Conservation (phyloP, 768 basidiomycete species). For the Chalciporus sphaerocephalus region DNA sequence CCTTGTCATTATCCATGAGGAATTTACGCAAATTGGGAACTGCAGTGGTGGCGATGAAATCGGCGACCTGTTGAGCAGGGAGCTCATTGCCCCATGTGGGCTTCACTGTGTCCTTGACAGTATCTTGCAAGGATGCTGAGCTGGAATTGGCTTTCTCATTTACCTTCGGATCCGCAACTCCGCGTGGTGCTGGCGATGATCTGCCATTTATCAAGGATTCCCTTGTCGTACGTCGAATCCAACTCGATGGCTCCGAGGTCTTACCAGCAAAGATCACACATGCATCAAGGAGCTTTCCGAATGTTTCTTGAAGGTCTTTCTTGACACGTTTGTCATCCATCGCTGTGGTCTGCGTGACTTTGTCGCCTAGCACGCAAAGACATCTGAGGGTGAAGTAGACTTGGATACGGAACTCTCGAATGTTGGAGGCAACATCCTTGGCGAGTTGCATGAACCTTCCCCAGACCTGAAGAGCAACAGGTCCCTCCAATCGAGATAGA, state of each 20-base stretch:
- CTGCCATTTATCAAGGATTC: constrained; percentile 66
- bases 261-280: constrained; percentile 71
- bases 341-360: constrained; percentile 83
- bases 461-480: constrained; percentile 93
- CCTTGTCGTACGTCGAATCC: constrained; percentile 69
- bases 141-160: constrained; percentile 59
- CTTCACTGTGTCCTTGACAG: constrained; percentile 26
- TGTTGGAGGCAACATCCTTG: constrained; percentile 66
- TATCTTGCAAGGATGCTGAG: constrained; percentile 37
- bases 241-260: constrained; percentile 69
- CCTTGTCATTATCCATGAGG: constrained; percentile 79
- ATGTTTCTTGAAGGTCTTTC: constrained; percentile 91
- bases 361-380: constrained; percentile 73
- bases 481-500: constrained; percentile 76
- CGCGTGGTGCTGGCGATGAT: constrained; percentile 62
- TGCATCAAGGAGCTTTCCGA: constrained; percentile 78
- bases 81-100: constrained; percentile 27
- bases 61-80: constrained; percentile 52
- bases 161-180: constrained; percentile 38
- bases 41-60: constrained; percentile 62
- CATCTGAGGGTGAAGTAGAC: constrained; percentile 72
- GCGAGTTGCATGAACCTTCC: constrained; percentile 67
- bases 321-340: constrained; percentile 85
- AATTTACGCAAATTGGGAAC: constrained; percentile 76
- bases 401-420: constrained; percentile 66